phyloP scores from a whole-genome alignment of 2,329 filamentous ascomycete genomes.

The Penicillium sp. region DNA sequence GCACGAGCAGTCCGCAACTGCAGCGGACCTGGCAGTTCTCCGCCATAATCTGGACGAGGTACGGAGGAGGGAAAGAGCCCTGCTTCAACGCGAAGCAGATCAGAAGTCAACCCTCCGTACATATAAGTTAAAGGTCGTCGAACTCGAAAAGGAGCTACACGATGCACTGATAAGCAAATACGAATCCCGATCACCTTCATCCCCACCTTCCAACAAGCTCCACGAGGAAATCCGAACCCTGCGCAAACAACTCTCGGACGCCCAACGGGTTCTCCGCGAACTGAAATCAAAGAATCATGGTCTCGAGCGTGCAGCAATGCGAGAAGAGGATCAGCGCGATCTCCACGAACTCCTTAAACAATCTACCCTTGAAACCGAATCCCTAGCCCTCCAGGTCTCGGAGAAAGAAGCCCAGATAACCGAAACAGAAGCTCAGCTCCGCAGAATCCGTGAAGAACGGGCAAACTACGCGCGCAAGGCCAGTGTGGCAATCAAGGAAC shows the following conservation, averaged over 20 bases:
- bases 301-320: slow-evolving; percentile 55
- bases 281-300: slow-evolving; percentile 55
- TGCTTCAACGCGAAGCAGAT: slow-evolving; percentile 67
- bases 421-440: slow-evolving; percentile 63
- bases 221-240: slow-evolving; percentile 63
- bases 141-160: slow-evolving; percentile 71
- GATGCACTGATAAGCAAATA: slow-evolving; percentile 62
- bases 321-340: slow-evolving; percentile 49
- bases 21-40: slow-evolving; percentile 62
- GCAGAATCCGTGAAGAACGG: slow-evolving; percentile 60
- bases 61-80: slow-evolving; percentile 68
- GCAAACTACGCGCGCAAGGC: slow-evolving; percentile 46
- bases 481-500: slow-evolving; percentile 45
- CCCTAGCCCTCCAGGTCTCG: slow-evolving; percentile 73
- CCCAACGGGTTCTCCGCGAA: slow-evolving; percentile 66
- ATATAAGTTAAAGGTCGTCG: slow-evolving; percentile 68
- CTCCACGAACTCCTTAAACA: slow-evolving; percentile 54
- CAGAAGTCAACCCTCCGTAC: slow-evolving; percentile 67
- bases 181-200: slow-evolving; percentile 58
- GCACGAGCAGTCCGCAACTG: slow-evolving; percentile 38
- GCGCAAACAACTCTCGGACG: slow-evolving; percentile 64
- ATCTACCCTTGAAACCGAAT: slow-evolving; percentile 59
- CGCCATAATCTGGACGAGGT: slow-evolving; percentile 67
- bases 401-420: slow-evolving; percentile 71
- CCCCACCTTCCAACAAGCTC: slow-evolving; percentile 50